Evolutionary conservation across 2,329 filamentous ascomycete genomes (phyloP).

Genomic region (Fusarium nanum): DNA sequence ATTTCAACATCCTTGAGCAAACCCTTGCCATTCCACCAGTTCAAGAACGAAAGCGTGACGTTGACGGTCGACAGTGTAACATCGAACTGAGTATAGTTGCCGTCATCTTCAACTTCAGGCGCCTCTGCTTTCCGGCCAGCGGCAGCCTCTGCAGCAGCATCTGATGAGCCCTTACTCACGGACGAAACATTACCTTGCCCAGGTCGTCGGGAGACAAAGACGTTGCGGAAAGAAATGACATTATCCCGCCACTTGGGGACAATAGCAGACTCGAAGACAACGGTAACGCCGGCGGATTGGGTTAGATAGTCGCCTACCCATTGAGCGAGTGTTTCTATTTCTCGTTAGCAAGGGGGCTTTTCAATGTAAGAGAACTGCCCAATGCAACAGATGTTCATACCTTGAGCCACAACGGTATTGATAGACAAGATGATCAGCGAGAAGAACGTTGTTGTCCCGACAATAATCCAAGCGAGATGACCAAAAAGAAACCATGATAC

Average conservation of each 20-base stretch:
- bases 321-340: conserved; percentile 84
- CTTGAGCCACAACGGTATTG: conserved; percentile 96
- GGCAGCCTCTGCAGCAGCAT: conserved; percentile 86
- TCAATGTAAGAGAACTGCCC: background rate
- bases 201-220: conserved; percentile 92
- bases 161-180: conserved; percentile 92
- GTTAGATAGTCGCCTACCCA: conserved; percentile 97
- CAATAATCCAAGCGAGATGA: conserved; percentile 93
- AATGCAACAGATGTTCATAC: conserved; percentile 55
- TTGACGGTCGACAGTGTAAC: conserved; percentile 95
- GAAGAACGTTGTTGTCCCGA: conserved; percentile 97
- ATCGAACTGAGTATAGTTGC: conserved; percentile 98
- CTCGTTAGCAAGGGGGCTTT: background rate
- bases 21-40: conserved; percentile 98
- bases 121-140: conserved; percentile 69
- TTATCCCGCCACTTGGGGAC: conserved; percentile 96
- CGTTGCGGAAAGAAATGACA: conserved; percentile 95
- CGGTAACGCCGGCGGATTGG: conserved; percentile 89
- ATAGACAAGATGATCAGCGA: conserved; percentile 90
- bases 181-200: conserved; percentile 79
- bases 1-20: conserved; percentile 92
- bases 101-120: conserved; percentile 74
- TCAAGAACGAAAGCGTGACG: conserved; percentile 95
- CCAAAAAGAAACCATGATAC: conserved; percentile 93
- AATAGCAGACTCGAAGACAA: conserved; percentile 97